These are phyloP conservation scores for Kazachstania martiniae DNA, from an alignment of 805 yeast genomes.

Conservation along the genomic window DNA sequence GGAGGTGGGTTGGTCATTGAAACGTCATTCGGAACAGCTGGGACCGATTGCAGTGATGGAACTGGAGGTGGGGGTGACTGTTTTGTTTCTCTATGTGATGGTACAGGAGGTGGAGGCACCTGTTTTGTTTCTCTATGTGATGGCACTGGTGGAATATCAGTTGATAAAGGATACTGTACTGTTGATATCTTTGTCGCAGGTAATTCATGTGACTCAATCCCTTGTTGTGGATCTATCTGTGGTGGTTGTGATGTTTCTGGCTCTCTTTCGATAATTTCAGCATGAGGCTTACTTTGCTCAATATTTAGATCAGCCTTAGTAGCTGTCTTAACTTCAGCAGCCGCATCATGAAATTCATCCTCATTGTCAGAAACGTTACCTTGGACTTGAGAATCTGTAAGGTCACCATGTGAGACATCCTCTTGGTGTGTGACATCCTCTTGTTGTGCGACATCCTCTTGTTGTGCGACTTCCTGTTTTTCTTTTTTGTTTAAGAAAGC, in stretches of 20 bases:
- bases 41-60: constrained; percentile 1
- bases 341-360: constrained; percentile 32
- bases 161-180: neutral
- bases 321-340: constrained; percentile 21
- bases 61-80: constrained; percentile 4
- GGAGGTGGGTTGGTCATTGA: constrained; percentile 2
- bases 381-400: too few relatives aligned
- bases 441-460: too few relatives aligned
- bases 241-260: neutral
- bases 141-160: constrained; percentile 1
- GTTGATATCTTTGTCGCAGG: neutral
- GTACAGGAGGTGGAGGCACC: constrained; percentile 4
- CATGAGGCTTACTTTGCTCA: neutral
- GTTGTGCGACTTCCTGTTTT: too few relatives aligned
- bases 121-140: too few relatives aligned
- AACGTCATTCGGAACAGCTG: constrained; percentile 9
- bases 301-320: neutral
- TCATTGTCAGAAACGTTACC: constrained; percentile 1
- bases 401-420: too few relatives aligned
- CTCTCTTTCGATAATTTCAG: too few relatives aligned
- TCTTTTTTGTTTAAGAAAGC: constrained; percentile 14
- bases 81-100: constrained; percentile 1
- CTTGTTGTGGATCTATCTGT: neutral
- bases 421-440: too few relatives aligned
- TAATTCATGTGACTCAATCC: neutral